phyloP scores from a whole-genome alignment of 2,329 filamentous ascomycete genomes.

The Xylaria hypoxylon region DNA sequence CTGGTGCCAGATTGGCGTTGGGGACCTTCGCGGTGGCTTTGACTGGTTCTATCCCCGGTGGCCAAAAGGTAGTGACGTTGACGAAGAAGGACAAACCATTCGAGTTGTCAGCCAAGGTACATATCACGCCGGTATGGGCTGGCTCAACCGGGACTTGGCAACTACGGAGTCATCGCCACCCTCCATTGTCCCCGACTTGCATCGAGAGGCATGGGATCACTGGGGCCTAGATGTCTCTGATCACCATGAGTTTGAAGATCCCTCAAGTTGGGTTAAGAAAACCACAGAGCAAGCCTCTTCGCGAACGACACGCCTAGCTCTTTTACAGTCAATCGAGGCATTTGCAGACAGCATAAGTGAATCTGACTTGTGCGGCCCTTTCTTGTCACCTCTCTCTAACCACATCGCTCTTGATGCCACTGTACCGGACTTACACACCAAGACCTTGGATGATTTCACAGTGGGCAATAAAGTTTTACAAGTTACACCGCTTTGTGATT shows the following conservation, averaged over 20 bases:
- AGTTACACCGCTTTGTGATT: conserved; percentile 53
- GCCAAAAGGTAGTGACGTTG: conserved; percentile 76
- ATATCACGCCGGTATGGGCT: conserved; percentile 82
- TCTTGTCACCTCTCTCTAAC: conserved; percentile 58
- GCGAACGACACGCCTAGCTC: conserved; percentile 45
- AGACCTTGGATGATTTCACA: conserved; percentile 63
- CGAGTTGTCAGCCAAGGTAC: conserved; percentile 86
- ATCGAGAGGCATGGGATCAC: conserved; percentile 73
- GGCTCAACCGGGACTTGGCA: conserved; percentile 72
- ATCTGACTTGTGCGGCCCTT: conserved; percentile 69
- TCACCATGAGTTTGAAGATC: conserved; percentile 60
- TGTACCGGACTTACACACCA: conserved; percentile 64
- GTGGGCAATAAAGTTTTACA: conserved; percentile 63
- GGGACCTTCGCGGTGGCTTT: conserved; percentile 86
- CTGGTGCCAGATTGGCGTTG: conserved; percentile 97
- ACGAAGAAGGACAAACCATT: conserved; percentile 73
- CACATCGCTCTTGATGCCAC: conserved; percentile 69
- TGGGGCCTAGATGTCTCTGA: conserved; percentile 75
- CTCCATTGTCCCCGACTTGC: conserved; percentile 69
- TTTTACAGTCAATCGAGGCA: conserved; percentile 63
- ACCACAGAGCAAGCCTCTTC: conserved; percentile 15
- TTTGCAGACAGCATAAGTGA: conserved; percentile 72
- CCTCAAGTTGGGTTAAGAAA: conserved; percentile 52
- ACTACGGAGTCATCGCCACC: conserved; percentile 52
- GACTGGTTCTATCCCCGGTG: conserved; percentile 89